Conservation (phyloP, 2,329 filamentous ascomycete genomes). For the Knufia fluminis region DNA sequence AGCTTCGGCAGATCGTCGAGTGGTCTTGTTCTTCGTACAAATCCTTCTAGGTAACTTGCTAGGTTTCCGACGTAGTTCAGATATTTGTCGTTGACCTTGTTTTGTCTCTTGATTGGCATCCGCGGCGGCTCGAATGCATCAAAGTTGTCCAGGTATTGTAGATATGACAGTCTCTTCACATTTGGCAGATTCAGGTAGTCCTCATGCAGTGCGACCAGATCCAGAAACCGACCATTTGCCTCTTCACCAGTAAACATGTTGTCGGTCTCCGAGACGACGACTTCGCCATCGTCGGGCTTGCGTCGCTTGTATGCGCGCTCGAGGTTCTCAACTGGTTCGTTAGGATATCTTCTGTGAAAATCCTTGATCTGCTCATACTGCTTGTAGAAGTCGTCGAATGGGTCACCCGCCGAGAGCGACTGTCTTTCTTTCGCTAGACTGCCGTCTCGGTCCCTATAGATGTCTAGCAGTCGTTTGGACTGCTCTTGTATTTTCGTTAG, state of each 20-base stretch:
- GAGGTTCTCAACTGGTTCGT: constrained; percentile 89
- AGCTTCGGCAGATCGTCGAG: constrained; percentile 77
- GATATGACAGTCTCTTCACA: constrained; percentile 74
- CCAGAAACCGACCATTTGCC: constrained; percentile 83
- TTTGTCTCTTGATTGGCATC: constrained; percentile 63
- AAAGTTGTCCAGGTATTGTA: constrained; percentile 88
- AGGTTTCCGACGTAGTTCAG: constrained; percentile 79
- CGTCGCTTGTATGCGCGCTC: constrained; percentile 80
- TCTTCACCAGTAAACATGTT: constrained; percentile 94
- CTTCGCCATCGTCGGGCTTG: constrained; percentile 54
- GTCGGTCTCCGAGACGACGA: constrained; percentile 62
- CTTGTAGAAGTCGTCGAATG: constrained; percentile 84
- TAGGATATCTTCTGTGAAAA: constrained; percentile 84
- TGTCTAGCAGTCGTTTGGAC: constrained; percentile 66
- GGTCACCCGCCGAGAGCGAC: constrained; percentile 71
- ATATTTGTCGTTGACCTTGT: constrained; percentile 88
- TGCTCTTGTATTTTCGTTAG: constrained; percentile 80
- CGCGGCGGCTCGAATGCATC: constrained; percentile 72
- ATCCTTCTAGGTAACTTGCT: constrained; percentile 74
- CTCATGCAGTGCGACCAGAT: constrained; percentile 76
- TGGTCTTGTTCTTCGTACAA: constrained; percentile 74
- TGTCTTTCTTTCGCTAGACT: constrained; percentile 70
- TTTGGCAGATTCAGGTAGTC: constrained; percentile 81
- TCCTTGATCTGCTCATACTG: constrained; percentile 72
- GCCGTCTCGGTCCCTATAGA: constrained; percentile 73